Evolutionary conservation across 169 alveolate genomes (phyloP).

Genomic region (Theileria annulata): DNA sequence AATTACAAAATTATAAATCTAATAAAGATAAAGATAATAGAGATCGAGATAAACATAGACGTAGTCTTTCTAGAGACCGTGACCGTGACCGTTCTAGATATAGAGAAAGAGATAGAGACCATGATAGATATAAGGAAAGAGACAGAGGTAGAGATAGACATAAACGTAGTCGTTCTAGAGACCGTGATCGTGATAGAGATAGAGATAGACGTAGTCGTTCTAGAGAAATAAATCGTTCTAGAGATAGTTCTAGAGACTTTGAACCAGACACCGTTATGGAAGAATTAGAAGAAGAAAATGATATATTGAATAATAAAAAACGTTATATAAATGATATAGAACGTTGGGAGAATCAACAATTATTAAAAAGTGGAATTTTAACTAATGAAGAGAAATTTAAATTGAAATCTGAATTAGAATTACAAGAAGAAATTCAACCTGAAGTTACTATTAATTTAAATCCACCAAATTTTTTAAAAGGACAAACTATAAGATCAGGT

Average conservation of each 20-base stretch:
- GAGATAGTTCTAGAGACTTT: too few relatives aligned
- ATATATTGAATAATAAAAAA: constrained; percentile 45
- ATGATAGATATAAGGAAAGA: constrained; percentile 7
- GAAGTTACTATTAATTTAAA: constrained; percentile 91
- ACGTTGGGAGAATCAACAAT: constrained; percentile 76
- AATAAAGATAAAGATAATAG: background rate
- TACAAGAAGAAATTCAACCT: constrained; percentile 57
- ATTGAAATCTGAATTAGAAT: constrained; percentile 33
- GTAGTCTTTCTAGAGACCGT: background rate
- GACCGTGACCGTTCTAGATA: constrained; percentile 16
- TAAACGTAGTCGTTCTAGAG: background rate
- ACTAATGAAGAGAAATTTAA: constrained; percentile 51
- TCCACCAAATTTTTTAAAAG: constrained; percentile 94
- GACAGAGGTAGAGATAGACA: constrained; percentile 24
- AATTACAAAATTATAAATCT: background rate
- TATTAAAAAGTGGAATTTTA: constrained; percentile 66
- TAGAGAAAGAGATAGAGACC: constrained; percentile 1
- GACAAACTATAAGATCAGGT: constrained; percentile 90
- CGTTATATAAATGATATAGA: constrained; percentile 70
- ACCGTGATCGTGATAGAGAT: background rate
- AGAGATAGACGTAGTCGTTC: background rate
- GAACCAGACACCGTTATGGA: constrained; percentile 24
- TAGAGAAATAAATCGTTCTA: too few relatives aligned
- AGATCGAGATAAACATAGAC: background rate
- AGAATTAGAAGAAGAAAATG: constrained; percentile 46